phyloP scores from a whole-genome alignment of 140 eudicot species.

The Ambrosia hybrid region DNA sequence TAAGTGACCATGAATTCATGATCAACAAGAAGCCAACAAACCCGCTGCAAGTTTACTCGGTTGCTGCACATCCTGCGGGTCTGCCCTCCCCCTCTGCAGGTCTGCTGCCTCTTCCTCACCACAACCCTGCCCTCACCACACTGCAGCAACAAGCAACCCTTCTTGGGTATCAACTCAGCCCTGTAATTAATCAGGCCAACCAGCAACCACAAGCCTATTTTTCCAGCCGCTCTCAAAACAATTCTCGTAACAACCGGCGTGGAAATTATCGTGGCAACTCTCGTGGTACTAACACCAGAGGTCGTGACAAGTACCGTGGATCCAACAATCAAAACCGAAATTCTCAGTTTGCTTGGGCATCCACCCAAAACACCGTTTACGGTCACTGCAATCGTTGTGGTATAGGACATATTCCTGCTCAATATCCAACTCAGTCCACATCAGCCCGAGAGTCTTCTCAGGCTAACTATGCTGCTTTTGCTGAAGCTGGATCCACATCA shows the following conservation, averaged over 20 bases:
- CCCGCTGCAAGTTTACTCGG: background rate
- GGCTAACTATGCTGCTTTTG: background rate
- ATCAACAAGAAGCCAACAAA: background rate
- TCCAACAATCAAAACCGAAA: background rate
- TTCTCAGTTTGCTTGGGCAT: background rate
- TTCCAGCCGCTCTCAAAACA: background rate
- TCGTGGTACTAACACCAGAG: background rate
- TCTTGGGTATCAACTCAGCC: background rate
- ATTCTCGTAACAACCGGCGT: background rate
- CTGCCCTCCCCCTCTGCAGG: background rate
- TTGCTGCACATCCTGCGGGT: background rate
- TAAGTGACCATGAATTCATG: background rate
- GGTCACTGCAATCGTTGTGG: background rate
- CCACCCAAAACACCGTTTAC: constrained; percentile 2
- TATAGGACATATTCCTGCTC: background rate
- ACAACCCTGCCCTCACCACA: background rate
- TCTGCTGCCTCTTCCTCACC: background rate
- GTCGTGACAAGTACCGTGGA: background rate
- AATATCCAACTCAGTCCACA: background rate
- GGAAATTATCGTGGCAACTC: background rate
- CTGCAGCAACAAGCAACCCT: background rate
- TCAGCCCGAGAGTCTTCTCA: background rate
- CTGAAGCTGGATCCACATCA: background rate
- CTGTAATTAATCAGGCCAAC: background rate
- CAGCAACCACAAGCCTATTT: background rate